Base-by-base conservation (phyloP, 345 rosid species). In the Corchorus capsularis region DNA sequence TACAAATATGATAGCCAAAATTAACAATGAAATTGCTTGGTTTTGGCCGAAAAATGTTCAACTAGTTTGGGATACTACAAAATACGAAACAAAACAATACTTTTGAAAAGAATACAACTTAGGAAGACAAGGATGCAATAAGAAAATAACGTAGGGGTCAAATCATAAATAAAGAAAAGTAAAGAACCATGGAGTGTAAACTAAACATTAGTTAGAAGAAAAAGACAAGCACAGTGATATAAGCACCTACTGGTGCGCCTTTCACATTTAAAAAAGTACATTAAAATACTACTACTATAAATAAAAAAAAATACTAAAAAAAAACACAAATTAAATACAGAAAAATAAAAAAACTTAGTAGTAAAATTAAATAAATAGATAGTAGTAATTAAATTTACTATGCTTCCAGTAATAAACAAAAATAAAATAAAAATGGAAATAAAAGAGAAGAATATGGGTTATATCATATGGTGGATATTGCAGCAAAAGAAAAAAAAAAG, bases 391-490 rank as follows among this genome's bases (percentile, higher is more conserved):
- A 12, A 27, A 65, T 35, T 27, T 27, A 27, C 27, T 27, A 27
- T 27, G 27, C 27, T 27, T 27, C 27, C 27, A 27, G 27, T 27
- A 27, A 27, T 56, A 53, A 68, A 46, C 19, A 41, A 4, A 71
- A 52, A 6, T n/a, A 17, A 73, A 56, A 16, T 59, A 7, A 41
- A 54, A 79, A 12, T 41, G 27, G 27, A 52, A 11, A n/a, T 69
- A 62, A 82, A 60, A 64, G 35, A 73, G 62, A 61, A 80, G 83
- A 86, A 86, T 79, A 86, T 77, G 79, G 45, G 19, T 6, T 62
- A 3, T 0, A 8, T 73, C 75, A 61, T 84, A 88, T 80, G 92
- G 92, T 86, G 87, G 91, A 84, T 81, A 89, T 80, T 86, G 92
- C 83, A 82, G 86, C 86, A 54, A 39, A 52, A 67, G 62, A 43